Evolutionary conservation across 306 rosid genomes (phyloP), one percentile per base, ranked within the genome.

Genomic region (Benincasa hispida): DNA sequence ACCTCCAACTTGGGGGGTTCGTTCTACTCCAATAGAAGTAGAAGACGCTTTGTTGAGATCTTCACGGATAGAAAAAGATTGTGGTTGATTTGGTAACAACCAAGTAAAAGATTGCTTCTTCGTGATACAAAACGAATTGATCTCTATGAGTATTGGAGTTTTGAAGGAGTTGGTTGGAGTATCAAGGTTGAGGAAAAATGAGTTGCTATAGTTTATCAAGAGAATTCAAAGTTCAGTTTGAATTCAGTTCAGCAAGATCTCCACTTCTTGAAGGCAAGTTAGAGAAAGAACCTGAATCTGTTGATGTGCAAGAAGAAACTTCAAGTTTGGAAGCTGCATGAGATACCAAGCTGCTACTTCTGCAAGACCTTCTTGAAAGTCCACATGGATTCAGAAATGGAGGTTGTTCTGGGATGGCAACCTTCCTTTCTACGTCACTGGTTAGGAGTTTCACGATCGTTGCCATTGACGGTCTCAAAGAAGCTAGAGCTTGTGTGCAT

Each of bases 401-500:
- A 32, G 98, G 98, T 58, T 89, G 93, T 53, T 66, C 85, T 75
- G 97, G 92, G 30, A 69, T n/a, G 0, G 87, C 87, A 48, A 88
- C 82, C 24, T 82, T 85, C 19, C 37, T 55, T 32, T 86, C 84
- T 63, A 25, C 72, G 77, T 81, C 66, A 75, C 86, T 79, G 24
- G 79, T 87, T 42, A 93, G 79, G 89, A 93, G 73, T 74, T 57
- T 34, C 68, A 84, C 88, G 58, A 93, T 89, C 66, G 82, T 85
- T 5, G 72, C 75, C 93, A 91, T 89, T 27, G 91, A 84, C 79
- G 98, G 97, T 72, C 98, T 87, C 34, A 82, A 74, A 42, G 87
- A 78, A 77, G 80, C 89, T 72, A 91, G 86, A 68, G 97, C 98
- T 80, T 93, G 98, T 48, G 96, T 82, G 84, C 98, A 93, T 25